phyloP scores from a whole-genome alignment of 192 early-diverging fungal genomes.

The Rhizophagus sp. region DNA sequence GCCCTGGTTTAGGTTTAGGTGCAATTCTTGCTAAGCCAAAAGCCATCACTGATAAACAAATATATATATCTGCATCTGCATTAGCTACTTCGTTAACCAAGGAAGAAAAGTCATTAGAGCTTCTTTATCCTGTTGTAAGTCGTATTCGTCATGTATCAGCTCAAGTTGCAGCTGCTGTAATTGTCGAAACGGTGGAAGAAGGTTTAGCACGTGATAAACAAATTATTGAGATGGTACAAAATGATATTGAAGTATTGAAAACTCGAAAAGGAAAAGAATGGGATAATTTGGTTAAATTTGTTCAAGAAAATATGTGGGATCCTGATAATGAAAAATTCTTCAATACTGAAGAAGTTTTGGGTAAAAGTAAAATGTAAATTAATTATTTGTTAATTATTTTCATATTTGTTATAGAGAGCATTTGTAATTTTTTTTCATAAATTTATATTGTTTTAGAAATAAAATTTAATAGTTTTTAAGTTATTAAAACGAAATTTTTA shows the following conservation, averaged over 20 bases:
- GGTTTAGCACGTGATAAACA: conserved; percentile 53
- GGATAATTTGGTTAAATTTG: conserved; percentile 20
- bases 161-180: conserved; percentile 79
- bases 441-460: too few relatives aligned
- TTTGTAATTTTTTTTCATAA: too few relatives aligned
- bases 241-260: conserved; percentile 4
- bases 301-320: conserved; percentile 57
- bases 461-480: too few relatives aligned
- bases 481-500: too few relatives aligned
- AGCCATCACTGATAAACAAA: conserved; percentile 76
- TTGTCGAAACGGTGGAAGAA: conserved; percentile 67
- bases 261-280: not conserved
- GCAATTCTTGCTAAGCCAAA: conserved; percentile 70
- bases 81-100: conserved; percentile 73
- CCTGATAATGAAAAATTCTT: conserved; percentile 27
- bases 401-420: too few relatives aligned
- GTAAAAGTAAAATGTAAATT: not conserved
- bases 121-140: conserved; percentile 82
- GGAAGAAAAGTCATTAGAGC: conserved; percentile 67
- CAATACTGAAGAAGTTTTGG: not conserved
- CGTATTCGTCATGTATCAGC: conserved; percentile 87
- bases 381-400: too few relatives aligned
- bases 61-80: conserved; percentile 77
- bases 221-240: conserved; percentile 50
- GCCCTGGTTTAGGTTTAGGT: conserved; percentile 91